Percentiles rank a stretch among this genome's conserved stretches.
These are phyloP conservation scores for Sporothrix protearum DNA, from an alignment of 2,329 filamentous ascomycete genomes.

Conservation along the genomic window DNA sequence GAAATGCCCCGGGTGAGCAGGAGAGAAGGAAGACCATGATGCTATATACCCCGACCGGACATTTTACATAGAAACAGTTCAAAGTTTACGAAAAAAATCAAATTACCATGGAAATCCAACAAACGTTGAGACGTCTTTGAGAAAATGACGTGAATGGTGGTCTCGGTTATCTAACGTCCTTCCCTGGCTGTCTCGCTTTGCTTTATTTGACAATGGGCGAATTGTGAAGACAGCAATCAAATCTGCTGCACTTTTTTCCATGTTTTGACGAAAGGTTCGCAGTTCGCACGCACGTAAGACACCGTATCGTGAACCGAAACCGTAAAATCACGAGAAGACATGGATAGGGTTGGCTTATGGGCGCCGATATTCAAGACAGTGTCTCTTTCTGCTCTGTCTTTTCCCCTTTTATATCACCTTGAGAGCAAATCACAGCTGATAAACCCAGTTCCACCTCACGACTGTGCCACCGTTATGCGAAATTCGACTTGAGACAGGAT, in stretches of 20 bases:
- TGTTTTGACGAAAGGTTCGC: too few species aligned
- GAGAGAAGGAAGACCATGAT: neutral
- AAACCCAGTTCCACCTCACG: neutral
- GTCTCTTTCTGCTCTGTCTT: neutral
- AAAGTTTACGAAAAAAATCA: neutral
- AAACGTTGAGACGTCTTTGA: neutral
- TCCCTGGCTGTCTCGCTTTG: neutral
- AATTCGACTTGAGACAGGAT: slow-evolving; percentile 2
- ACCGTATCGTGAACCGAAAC: neutral
- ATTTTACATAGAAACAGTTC: neutral
- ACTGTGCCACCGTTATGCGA: slow-evolving; percentile 4
- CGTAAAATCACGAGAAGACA: neutral
- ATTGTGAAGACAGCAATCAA: neutral
- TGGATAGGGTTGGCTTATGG: too few species aligned
- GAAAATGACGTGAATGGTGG: neutral
- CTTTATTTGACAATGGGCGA: neutral
- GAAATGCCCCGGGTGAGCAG: neutral
- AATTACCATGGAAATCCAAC: neutral
- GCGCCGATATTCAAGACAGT: neutral
- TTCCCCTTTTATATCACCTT: neutral
- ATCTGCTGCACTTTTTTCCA: neutral
- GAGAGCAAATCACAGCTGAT: neutral
- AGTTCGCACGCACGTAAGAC: neutral
- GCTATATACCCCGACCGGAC: slow-evolving; percentile 2
- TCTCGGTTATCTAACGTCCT: neutral